Evolutionary conservation across 2,329 filamentous ascomycete genomes (phyloP), one percentile per base, ranked within the genome.

Genomic region (Microsporum ferrugineum): DNA sequence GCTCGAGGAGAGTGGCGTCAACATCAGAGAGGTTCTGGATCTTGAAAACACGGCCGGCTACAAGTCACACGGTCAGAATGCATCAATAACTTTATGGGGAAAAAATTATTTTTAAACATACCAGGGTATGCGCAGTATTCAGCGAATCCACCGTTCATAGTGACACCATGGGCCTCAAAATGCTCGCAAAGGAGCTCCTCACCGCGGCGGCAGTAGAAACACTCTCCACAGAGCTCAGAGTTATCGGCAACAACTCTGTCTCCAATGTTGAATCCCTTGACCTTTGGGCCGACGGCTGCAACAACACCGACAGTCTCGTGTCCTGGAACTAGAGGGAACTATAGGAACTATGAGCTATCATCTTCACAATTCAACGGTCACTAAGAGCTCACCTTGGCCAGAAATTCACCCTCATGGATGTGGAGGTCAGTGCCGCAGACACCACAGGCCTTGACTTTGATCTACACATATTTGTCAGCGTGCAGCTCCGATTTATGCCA

Each of bases 161-260:
- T 71, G 43, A 73, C 73, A 64, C 71, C 85, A 66, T 87, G 84
- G 23, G 83, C 84, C 66, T 84, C 80, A 72, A 87, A 85, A 70
- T 86, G 80, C 72, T 88, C 85, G 71, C 86, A 89, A 61, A 88
- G 81, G 55, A 88, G 75, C 34, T 83, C 78, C 70, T 88, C 80
- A 59, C 86, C 85, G 61, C 84, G 82, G 65, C 83, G 82, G 76
- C 86, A 89, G 77, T 88, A 88, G 78, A 87, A 88, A 76, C 86
- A 89, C 72, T 85, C 81, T 57, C 82, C 82, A 73, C 86, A 89
- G 49, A 88, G 80, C 71, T 88, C 75, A 3, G 75, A 78, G 69
- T 76, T 76, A 65, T 76, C 75, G 6, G 74, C 83, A 61, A 82
- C 82, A 38, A 88, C 84, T 55, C 84, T 81, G 67, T 87, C 83